phyloP scores from a whole-genome alignment of 257 asterid species.

The Solanum lycopersicoides region DNA sequence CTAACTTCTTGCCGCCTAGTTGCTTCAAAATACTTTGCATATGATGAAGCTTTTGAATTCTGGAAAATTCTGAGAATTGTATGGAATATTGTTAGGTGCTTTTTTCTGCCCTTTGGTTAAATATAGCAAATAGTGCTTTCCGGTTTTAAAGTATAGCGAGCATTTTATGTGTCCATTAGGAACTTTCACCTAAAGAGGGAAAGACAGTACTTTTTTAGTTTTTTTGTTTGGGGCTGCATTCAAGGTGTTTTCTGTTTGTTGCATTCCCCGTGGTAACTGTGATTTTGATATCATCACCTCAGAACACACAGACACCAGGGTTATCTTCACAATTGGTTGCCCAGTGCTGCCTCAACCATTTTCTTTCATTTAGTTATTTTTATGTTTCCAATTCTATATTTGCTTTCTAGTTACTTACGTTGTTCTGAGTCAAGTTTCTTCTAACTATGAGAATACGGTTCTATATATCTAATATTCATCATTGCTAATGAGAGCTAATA shows the following conservation, averaged over 20 bases:
- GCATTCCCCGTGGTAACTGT: neutral
- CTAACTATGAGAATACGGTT: neutral
- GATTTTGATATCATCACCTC: neutral
- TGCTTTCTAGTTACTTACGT: neutral
- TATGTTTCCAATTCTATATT: neutral
- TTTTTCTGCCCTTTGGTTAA: neutral
- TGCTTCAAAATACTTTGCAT: neutral
- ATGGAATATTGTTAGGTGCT: neutral
- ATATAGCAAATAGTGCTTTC: neutral
- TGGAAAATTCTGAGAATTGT: neutral
- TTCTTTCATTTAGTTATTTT: neutral
- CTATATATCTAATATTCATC: neutral
- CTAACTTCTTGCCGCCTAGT: neutral
- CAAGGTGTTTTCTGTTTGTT: neutral
- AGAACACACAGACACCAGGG: neutral
- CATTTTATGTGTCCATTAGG: neutral
- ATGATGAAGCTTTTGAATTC: neutral
- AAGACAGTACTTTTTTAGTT: neutral
- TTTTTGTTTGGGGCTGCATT: neutral
- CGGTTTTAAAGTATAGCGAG: neutral
- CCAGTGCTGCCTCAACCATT: neutral
- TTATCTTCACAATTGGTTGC: neutral
- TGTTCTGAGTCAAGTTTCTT: neutral
- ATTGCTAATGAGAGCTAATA: slow-evolving; percentile 7
- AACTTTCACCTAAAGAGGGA: neutral